Percentiles rank a stretch among this genome's conserved stretches.
phyloP scores from a whole-genome alignment of 2,329 filamentous ascomycete genomes.

The Aspergillus fijiensis region DNA sequence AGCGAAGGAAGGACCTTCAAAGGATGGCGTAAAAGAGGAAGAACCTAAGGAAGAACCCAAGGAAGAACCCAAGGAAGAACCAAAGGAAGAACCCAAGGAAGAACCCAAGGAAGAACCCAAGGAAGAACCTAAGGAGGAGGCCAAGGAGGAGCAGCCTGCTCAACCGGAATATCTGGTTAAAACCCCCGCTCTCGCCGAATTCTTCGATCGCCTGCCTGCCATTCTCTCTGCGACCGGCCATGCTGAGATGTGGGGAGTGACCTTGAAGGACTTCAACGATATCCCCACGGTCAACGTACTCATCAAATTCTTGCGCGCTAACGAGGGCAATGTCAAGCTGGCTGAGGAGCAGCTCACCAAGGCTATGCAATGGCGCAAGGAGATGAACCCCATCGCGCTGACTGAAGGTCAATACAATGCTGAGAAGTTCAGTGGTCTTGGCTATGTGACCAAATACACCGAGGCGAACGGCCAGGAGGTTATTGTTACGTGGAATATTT shows the following conservation, averaged over 20 bases:
- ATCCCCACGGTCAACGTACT: conserved; percentile 79
- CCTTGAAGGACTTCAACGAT: conserved; percentile 56
- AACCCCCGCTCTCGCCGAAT: conserved; percentile 51
- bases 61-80: conserved; percentile 20
- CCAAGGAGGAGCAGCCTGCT: conserved; percentile 29
- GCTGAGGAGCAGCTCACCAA: conserved; percentile 75
- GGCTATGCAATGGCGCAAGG: conserved; percentile 80
- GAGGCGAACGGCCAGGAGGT: conserved; percentile 53
- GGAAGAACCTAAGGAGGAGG: conserved; percentile 19
- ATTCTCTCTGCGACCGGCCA: conserved; percentile 61
- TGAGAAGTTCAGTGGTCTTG: conserved; percentile 72
- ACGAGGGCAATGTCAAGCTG: conserved; percentile 70
- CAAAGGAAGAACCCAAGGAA: conserved; percentile 17
- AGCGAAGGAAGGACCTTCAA: background rate
- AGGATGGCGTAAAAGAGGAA: background rate
- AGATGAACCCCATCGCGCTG: conserved; percentile 68
- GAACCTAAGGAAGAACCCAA: conserved; percentile 13
- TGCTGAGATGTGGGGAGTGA: conserved; percentile 83
- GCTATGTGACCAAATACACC: conserved; percentile 74
- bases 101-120: background rate
- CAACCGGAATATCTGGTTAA: conserved; percentile 33
- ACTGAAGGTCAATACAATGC: conserved; percentile 63
- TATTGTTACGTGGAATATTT: conserved; percentile 89
- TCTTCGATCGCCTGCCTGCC: conserved; percentile 59
- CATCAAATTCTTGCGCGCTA: conserved; percentile 92